These are phyloP conservation scores for Ophiostoma montium DNA, from an alignment of 2,329 filamentous ascomycete genomes.

Conservation along the genomic window DNA sequence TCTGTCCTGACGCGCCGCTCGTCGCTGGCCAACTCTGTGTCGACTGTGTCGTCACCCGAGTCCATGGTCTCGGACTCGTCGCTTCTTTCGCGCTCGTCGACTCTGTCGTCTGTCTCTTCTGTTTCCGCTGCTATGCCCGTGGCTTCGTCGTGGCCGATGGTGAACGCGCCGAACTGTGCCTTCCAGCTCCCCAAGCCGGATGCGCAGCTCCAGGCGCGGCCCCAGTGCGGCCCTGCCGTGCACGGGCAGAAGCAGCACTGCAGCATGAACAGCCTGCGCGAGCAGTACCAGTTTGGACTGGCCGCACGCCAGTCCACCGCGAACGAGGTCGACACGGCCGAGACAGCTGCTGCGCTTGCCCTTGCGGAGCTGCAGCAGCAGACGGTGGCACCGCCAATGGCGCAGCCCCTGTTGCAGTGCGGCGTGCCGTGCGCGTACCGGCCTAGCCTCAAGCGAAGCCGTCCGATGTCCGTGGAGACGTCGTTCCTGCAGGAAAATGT, in stretches of 20 bases:
- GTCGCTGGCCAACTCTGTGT: slow-evolving; percentile 48
- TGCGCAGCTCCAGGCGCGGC: slow-evolving; percentile 41
- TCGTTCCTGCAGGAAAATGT: slow-evolving; percentile 50
- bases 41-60: slow-evolving; percentile 49
- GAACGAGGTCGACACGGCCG: slow-evolving; percentile 38
- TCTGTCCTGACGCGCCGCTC: slow-evolving; percentile 40
- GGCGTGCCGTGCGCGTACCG: slow-evolving; percentile 16
- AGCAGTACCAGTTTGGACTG: slow-evolving; percentile 32
- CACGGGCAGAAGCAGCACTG: slow-evolving; percentile 38
- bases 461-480: slow-evolving; percentile 43
- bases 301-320: slow-evolving; percentile 30
- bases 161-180: slow-evolving; percentile 39
- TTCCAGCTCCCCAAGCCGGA: slow-evolving; percentile 30
- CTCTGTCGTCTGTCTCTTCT: slow-evolving; percentile 20
- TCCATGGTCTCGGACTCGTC: slow-evolving; percentile 53
- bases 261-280: slow-evolving; percentile 9
- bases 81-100: slow-evolving; percentile 34
- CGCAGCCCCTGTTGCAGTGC: neutral
- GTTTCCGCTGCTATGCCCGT: slow-evolving; percentile 37
- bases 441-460: slow-evolving; percentile 42
- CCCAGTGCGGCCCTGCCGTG: slow-evolving; percentile 25
- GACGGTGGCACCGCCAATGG: slow-evolving; percentile 10
- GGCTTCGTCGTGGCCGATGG: slow-evolving; percentile 43
- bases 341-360: slow-evolving; percentile 42
- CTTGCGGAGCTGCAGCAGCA: slow-evolving; percentile 48